Evolutionary conservation across 768 basidiomycete genomes (phyloP).

Genomic region (Hygrophorus pudorinus): DNA sequence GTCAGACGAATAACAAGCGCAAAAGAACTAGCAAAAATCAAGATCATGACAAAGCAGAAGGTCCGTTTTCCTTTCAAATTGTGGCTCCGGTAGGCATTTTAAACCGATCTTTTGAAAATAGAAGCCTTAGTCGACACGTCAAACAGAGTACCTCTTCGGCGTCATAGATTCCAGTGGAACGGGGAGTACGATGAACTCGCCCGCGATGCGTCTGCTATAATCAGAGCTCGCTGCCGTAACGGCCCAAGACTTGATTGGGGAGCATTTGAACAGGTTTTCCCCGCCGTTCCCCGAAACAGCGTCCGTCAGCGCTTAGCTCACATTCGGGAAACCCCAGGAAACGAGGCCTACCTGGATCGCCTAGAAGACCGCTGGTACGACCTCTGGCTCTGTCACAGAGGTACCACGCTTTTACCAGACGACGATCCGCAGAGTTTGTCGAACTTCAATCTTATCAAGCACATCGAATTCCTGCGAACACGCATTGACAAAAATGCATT

Average conservation of each 20-base stretch:
- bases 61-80: slow-evolving; percentile 5
- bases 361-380: slow-evolving; percentile 78
- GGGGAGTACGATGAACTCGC: slow-evolving; percentile 82
- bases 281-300: slow-evolving; percentile 60
- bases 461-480: slow-evolving; percentile 70
- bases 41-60: slow-evolving; percentile 12
- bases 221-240: slow-evolving; percentile 66
- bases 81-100: not conserved
- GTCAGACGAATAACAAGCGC: slow-evolving; percentile 18
- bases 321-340: slow-evolving; percentile 51
- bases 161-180: slow-evolving; percentile 76
- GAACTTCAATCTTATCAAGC: slow-evolving; percentile 74
- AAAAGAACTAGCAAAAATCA: slow-evolving; percentile 22
- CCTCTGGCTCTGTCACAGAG: slow-evolving; percentile 64
- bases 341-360: slow-evolving; percentile 65
- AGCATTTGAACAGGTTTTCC: slow-evolving; percentile 73
- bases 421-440: slow-evolving; percentile 53
- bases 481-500: slow-evolving; percentile 81
- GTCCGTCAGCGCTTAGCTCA: slow-evolving; percentile 60
- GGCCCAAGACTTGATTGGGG: slow-evolving; percentile 55
- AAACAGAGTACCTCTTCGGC: slow-evolving; percentile 24
- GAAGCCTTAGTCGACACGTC: slow-evolving; percentile 2
- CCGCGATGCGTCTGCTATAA: slow-evolving; percentile 74
- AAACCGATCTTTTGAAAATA: not conserved
- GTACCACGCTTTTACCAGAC: slow-evolving; percentile 60